Evolutionary conservation across 2,329 filamentous ascomycete species (phyloP).

Genomic region (Epichloe elymi): DNA sequence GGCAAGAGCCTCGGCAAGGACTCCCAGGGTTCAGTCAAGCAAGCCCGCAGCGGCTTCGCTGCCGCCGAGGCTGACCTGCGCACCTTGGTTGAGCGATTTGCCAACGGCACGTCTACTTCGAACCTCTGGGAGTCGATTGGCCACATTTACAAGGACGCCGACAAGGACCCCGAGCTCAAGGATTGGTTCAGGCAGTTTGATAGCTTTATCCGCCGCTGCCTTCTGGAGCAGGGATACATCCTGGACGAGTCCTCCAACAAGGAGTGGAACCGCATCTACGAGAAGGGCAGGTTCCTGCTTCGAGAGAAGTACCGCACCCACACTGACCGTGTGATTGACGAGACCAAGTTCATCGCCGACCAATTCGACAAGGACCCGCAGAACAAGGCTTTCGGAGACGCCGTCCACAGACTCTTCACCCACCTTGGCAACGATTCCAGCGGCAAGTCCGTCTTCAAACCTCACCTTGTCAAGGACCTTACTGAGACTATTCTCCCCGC

Average conservation of each 20-base stretch:
- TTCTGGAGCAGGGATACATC: constrained; percentile 85
- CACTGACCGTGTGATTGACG: constrained; percentile 75
- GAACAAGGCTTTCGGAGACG: constrained; percentile 67
- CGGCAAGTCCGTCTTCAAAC: constrained; percentile 83
- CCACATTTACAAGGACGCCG: constrained; percentile 74
- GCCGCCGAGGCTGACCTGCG: constrained; percentile 63
- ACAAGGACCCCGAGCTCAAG: constrained; percentile 74
- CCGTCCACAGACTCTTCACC: constrained; percentile 73
- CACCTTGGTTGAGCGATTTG: constrained; percentile 86
- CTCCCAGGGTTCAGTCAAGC: constrained; percentile 55
- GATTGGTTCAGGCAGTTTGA: constrained; percentile 78
- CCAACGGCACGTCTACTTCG: constrained; percentile 81
- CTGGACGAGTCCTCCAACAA: constrained; percentile 66
- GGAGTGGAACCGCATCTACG: constrained; percentile 76
- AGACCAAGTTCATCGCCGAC: constrained; percentile 76
- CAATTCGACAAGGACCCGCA: constrained; percentile 83
- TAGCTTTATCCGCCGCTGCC: constrained; percentile 63
- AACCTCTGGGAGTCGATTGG: constrained; percentile 78
- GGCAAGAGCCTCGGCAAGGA: constrained; percentile 52
- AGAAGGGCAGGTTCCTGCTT: constrained; percentile 73
- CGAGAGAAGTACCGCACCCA: constrained; percentile 79
- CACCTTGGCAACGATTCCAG: constrained; percentile 76
- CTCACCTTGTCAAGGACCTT: constrained; percentile 79
- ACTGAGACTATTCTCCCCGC: constrained; percentile 75
- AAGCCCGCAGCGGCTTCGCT: constrained; percentile 54